Base-by-base conservation (phyloP, 139 green algal genomes). In the Picochlorum sp. region DNA sequence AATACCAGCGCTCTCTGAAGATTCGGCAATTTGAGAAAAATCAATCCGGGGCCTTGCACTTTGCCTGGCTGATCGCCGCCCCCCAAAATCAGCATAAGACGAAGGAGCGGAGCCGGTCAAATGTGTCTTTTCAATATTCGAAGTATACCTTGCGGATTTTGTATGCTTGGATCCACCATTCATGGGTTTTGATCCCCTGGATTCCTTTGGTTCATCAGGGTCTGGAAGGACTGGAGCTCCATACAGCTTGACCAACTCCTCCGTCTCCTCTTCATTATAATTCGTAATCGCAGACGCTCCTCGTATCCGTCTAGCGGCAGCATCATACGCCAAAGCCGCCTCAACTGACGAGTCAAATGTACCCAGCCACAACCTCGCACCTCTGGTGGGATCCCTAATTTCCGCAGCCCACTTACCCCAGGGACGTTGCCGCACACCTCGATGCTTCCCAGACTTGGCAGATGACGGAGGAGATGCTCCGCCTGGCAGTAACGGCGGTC, bases 321-420 rank as follows among this genome's bases (percentile, higher is more conserved):
- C 75, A 72, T 96, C 89, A 60, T 96, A 96, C 10, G 89, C 87
- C 18, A 77, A 60, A 2, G 88, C 88, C 14, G 88, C 87, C 73
- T 92, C 86, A 76, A 90, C 77, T 16, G 62, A 44, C 5, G 88
- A 95, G 73, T 98, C 89, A 65, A 97, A 98, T 1, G 92, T 98
- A 60, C 92, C 92, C 20, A 98, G 82, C 92, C 92, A 98, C 72
- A 85, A 81, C 6, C 89, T 65, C 0, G 86, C 80, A 0, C 92
- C 89, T 2, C 90, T 75, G 8, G 82, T 94, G 2, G 94, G 92
- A 67, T 99, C 94, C 16, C 94, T 68, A 57, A 99, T 99, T 77
- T 99, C 94, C 7, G 94, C 94, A 6, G 94, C 94, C 89, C 83
- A 93, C 65, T 97, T 98, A 51, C 92, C 92, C 94, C 94, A 99